These are phyloP conservation scores for Fusarium duplospermum DNA, from an alignment of 2,329 filamentous ascomycete genomes.

Conservation along the genomic window DNA sequence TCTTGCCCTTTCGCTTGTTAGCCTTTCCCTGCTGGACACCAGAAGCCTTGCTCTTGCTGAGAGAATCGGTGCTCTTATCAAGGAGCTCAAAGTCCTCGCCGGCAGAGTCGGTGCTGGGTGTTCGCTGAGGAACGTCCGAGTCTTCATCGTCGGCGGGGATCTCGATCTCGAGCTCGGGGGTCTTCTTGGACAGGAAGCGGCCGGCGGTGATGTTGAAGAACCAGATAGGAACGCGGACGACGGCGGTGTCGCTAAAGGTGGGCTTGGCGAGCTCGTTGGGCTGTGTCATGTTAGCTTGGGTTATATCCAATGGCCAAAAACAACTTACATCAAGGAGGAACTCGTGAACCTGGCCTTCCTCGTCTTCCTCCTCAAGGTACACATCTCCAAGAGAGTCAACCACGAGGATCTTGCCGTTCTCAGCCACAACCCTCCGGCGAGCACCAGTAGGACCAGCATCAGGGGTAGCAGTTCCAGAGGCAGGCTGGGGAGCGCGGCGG, in stretches of 20 bases:
- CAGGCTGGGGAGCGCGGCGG: conserved; percentile 49
- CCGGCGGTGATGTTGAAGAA: conserved; percentile 69
- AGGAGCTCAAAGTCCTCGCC: conserved; percentile 72
- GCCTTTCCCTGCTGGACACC: conserved; percentile 60
- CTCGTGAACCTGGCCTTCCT: conserved; percentile 85
- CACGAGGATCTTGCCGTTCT: conserved; percentile 95
- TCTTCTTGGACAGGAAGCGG: conserved; percentile 58
- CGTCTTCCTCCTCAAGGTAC: conserved; percentile 91
- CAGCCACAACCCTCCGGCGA: conserved; percentile 88
- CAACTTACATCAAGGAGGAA: conserved; percentile 86
- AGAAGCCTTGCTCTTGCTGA: conserved; percentile 63
- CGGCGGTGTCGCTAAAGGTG: conserved; percentile 82
- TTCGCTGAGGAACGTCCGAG: conserved; percentile 62
- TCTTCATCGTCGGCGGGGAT: conserved; percentile 56
- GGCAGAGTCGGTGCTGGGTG: conserved; percentile 67
- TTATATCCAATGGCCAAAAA: not conserved
- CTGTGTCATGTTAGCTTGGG: conserved; percentile 57
- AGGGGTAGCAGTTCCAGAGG: conserved; percentile 60
- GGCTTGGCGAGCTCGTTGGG: conserved; percentile 83
- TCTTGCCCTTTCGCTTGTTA: conserved; percentile 67
- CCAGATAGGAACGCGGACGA: conserved; percentile 83
- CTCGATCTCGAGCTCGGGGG: conserved; percentile 51
- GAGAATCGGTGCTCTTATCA: conserved; percentile 69
- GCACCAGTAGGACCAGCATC: conserved; percentile 73
- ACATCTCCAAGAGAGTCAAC: conserved; percentile 94